Base-by-base conservation (phyloP, 768 basidiomycete genomes). In the Collybia nuda region DNA sequence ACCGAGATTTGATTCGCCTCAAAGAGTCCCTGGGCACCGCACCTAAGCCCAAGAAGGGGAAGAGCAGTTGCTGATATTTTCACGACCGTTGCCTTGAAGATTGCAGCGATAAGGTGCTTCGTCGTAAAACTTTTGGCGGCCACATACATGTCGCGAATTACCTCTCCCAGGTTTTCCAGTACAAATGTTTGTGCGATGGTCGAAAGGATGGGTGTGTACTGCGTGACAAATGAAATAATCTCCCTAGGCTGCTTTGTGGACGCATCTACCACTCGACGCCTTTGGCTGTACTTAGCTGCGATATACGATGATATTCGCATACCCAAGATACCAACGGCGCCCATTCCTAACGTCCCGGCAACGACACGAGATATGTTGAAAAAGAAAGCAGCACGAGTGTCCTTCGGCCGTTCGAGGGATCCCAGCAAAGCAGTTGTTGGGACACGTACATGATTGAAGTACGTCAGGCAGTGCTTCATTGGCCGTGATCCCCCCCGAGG, bases 1-100 rank as follows among this genome's bases (percentile, higher is more conserved):
- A 39, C 43, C 3, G 62, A 52, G 19, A 78, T 58, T 50, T 70
- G 64, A 54, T 76, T 77, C 48, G 57, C 46, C 11, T 58, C 65
- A 28, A 73, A 74, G 0, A 77, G 59, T 0, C 76, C 75, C 55
- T 74, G 75, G 0, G 75, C 76, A 7, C 76, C 76, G 44, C 71
- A 73, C 18, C 75, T 63, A 26, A 76, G 74, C 15, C 52, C 48
- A 5, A 69, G 37, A 5, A 44, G 29, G 3, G 63, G 21, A 17
- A 45, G 32, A 1, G 58, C 44, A 1, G 54, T 23, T 37, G 58
- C 62, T 5, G 47, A 29, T 6, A 59, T 49, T 14, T 56, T 51
- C 14, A 59, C 42, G 1, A 44, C 52, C 3, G 59, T 53, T 6
- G 56, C 57, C 38, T 63, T 62, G 23, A 56, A 38, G 29, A 35